These are phyloP conservation scores for Syncephalastrum monosporum DNA, from an alignment of 371 early-diverging fungal genomes.

Conservation along the genomic window DNA sequence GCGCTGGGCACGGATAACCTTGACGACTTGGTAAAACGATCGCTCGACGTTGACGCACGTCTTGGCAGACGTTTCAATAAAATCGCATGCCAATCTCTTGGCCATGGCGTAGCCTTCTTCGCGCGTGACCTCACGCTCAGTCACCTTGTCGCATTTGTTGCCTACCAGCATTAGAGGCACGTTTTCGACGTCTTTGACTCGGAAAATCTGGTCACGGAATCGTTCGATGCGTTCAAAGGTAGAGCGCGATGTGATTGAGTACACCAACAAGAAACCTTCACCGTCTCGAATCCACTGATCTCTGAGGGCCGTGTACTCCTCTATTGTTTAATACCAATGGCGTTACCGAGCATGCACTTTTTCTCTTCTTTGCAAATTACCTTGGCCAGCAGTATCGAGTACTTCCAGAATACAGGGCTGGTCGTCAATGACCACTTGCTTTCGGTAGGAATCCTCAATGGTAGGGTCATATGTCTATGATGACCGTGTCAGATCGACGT, in stretches of 20 bases:
- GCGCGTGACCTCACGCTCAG: constrained; percentile 72
- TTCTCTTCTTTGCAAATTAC: constrained; percentile 26
- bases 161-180: constrained; percentile 89
- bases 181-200: constrained; percentile 80
- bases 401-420: constrained; percentile 89
- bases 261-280: constrained; percentile 87
- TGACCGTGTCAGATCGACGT: background rate
- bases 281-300: constrained; percentile 96
- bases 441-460: constrained; percentile 94
- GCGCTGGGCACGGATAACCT: constrained; percentile 43
- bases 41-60: constrained; percentile 75
- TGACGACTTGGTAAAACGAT: constrained; percentile 55
- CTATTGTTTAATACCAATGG: constrained; percentile 20
- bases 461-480: constrained; percentile 91
- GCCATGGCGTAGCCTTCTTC: constrained; percentile 50
- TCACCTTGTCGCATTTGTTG: constrained; percentile 85
- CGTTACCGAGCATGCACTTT: background rate
- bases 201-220: constrained; percentile 78
- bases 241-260: constrained; percentile 79
- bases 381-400: constrained; percentile 91
- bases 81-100: constrained; percentile 47
- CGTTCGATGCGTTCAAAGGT: constrained; percentile 81
- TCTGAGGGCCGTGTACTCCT: constrained; percentile 83
- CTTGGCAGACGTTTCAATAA: constrained; percentile 81
- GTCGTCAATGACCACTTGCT: constrained; percentile 87